Conservation (phyloP, 768 basidiomycete species). For the Boletus huronensis region DNA sequence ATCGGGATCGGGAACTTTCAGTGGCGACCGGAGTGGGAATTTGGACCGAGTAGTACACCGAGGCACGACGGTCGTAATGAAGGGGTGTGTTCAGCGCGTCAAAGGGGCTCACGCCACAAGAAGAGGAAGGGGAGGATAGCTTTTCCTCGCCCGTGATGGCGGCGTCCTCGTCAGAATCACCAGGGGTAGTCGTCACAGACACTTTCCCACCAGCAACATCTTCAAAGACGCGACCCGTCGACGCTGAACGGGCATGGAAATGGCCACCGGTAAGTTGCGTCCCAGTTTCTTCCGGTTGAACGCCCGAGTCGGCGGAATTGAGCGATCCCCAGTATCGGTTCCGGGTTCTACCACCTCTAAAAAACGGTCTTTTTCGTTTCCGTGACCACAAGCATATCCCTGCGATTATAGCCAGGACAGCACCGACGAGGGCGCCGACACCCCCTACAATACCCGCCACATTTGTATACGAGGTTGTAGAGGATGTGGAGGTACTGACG, state of each 20-base stretch:
- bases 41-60: conserved; percentile 19
- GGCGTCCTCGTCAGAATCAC: conserved; percentile 22
- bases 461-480: conserved; percentile 30
- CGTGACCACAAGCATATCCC: conserved; percentile 32
- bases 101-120: conserved; percentile 13
- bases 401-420: conserved; percentile 32
- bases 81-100: conserved; percentile 20
- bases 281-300: conserved; percentile 3
- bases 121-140: conserved; percentile 12
- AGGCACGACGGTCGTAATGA: conserved; percentile 17
- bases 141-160: conserved; percentile 23
- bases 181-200: conserved; percentile 17
- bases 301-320: conserved; percentile 19
- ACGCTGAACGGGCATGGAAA: conserved; percentile 25
- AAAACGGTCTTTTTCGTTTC: conserved; percentile 14
- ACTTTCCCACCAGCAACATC: conserved; percentile 9
- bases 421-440: conserved; percentile 41
- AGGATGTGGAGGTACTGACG: conserved; percentile 10
- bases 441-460: conserved; percentile 50
- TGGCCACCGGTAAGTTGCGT: not conserved
- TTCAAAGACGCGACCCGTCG: conserved; percentile 16
- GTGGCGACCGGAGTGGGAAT: not conserved
- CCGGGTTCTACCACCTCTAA: conserved; percentile 28
- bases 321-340: conserved; percentile 28
- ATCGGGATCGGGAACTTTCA: conserved; percentile 9